Base-by-base conservation (phyloP, 148 eudicot genomes). In the Amaranthus hypochondriacus region DNA sequence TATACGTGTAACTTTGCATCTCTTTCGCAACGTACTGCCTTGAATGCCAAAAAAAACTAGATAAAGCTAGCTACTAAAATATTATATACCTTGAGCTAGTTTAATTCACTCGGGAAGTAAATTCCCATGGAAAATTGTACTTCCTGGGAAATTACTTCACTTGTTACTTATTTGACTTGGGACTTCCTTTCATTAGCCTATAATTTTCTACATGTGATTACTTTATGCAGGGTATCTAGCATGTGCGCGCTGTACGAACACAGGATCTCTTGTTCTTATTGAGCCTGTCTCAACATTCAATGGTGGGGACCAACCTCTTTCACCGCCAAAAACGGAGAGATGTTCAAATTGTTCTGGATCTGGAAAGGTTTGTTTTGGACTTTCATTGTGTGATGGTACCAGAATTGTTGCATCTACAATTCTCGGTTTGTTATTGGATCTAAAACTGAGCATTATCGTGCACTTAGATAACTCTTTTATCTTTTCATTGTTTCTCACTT, bases 191-290 rank as follows among this genome's bases (percentile, higher is more conserved):
- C 70, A 62, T 15, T 68, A 21, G 6, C 4, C 1, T 15, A 62
- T 7, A 60, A 66, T 13, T 14, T 15, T 49, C 8, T 42, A 58
- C 9, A 14, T 54, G 51, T 75, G 76, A 18, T 66, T 72, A 44
- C 58, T 71, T 53, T 11, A 73, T 83, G 85, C 87, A 94, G 98
- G 98, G 60, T 94, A 94, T 81, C 88, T 94, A 77, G 97, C 97
- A 62, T 94, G 98, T 86, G 98, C 98, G 72, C 97, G 98, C 61
- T 94, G 98, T 80, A 82, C 92, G 53, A 94, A 83, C 78, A 86
- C 96, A 72, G 98, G 98, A 46, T 80, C 93, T 5, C 86, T 93
- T 66, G 88, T 94, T 71, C 92, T 91, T 73, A 81, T 87, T 75
- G 89, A 91, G 78, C 93, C 90, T 15, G 86, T 88, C 64, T 85